These are phyloP conservation scores for Colletotrichum plurivorum DNA, from an alignment of 2,329 filamentous ascomycete species.

Conservation along the genomic window DNA sequence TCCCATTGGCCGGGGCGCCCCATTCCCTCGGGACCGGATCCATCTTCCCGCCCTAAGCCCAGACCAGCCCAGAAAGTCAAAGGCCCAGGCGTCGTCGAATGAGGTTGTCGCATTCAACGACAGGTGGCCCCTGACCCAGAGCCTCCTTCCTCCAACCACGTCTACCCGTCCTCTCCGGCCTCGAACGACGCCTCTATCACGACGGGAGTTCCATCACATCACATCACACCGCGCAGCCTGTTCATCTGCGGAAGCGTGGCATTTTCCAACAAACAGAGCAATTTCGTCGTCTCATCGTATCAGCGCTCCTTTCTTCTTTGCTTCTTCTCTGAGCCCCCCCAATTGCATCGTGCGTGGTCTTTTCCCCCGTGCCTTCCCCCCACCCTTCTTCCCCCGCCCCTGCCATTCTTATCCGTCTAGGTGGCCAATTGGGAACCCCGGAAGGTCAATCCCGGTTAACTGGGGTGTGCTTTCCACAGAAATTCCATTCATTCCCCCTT, in stretches of 20 bases:
- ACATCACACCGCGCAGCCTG: no score
- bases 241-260: not conserved
- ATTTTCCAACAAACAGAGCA: constrained; percentile 6
- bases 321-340: not conserved
- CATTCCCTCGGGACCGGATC: constrained; percentile 24
- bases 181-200: constrained; percentile 27
- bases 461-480: constrained; percentile 20
- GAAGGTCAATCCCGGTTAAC: constrained; percentile 10
- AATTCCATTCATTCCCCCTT: constrained; percentile 14
- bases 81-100: constrained; percentile 22
- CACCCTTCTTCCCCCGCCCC: no score
- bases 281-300: constrained; percentile 1
- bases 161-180: not conserved
- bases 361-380: not conserved
- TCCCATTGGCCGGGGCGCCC: constrained; percentile 21
- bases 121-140: constrained; percentile 23
- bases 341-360: constrained; percentile 4
- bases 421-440: constrained; percentile 34
- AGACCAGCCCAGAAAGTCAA: not conserved
- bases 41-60: constrained; percentile 26
- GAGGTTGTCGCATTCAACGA: constrained; percentile 17
- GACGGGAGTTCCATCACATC: constrained; percentile 8
- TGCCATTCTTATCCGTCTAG: not conserved
- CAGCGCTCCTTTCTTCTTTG: constrained; percentile 5
- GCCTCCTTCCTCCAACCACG: constrained; percentile 6